A percentile compares a stretch with the other conserved stretches of the same genome.
Evolutionary conservation across 371 early-diverging fungal species (phyloP).

Genomic region (Lichtheimia hyalospora): DNA sequence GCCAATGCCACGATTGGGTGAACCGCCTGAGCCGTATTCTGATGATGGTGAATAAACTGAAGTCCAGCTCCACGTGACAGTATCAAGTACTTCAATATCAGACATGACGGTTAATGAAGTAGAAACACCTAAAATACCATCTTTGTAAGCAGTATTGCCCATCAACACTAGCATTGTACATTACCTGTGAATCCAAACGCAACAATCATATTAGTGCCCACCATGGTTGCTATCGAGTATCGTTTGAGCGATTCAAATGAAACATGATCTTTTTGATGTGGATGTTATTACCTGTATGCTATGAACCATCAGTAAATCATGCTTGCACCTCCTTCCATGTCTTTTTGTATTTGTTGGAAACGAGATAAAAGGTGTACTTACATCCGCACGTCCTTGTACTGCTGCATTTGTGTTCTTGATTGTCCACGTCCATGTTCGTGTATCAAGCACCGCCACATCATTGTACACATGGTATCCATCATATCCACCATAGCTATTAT

Average conservation of each 20-base stretch:
- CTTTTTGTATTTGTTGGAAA: no score
- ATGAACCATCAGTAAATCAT: constrained; percentile 15
- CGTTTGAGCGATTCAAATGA: no score
- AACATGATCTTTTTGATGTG: no score
- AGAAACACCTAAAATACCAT: constrained; percentile 22
- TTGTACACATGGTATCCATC: constrained; percentile 50
- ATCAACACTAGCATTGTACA: neutral
- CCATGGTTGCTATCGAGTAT: constrained; percentile 28
- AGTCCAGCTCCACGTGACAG: constrained; percentile 46
- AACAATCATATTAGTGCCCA: constrained; percentile 47
- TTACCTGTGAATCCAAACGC: constrained; percentile 49
- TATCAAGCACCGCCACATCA: constrained; percentile 45
- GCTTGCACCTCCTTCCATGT: neutral
- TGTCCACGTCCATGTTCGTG: constrained; percentile 45
- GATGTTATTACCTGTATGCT: constrained; percentile 46
- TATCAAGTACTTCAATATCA: constrained; percentile 44
- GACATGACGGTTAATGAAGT: constrained; percentile 41
- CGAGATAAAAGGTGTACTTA: constrained; percentile 24
- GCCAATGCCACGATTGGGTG: constrained; percentile 7
- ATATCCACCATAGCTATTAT: constrained; percentile 47
- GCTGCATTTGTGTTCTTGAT: constrained; percentile 48
- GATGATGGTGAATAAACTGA: constrained; percentile 32
- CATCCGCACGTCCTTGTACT: constrained; percentile 49
- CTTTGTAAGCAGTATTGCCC: neutral
- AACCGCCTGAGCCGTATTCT: constrained; percentile 3